These are phyloP conservation scores for Paraurostyla sp. DNA, from an alignment of 73 alveolate genomes.

Conservation along the genomic window DNA sequence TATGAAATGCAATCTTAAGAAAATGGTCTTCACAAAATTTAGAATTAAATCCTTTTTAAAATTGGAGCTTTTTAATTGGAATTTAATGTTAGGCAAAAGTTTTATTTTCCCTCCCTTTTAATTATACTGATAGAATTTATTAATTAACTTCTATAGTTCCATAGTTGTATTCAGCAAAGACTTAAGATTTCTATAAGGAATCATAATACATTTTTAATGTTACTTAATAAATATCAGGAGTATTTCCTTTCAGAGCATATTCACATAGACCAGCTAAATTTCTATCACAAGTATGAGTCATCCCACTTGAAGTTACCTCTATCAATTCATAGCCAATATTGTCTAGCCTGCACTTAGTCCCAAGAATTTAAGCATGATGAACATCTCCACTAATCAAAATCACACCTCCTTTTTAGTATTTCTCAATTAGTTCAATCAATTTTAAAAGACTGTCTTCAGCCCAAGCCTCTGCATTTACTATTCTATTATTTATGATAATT, in stretches of 20 bases:
- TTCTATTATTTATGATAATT: not conserved
- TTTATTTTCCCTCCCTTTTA: slow-evolving; percentile 5
- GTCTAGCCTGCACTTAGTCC: not conserved
- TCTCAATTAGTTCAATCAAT: not conserved
- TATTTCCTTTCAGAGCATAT: slow-evolving; percentile 17
- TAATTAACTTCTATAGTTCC: not conserved
- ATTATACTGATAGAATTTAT: not conserved
- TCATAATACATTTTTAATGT: too few relatives aligned
- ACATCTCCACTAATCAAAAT: slow-evolving; percentile 56
- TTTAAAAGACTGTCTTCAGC: not conserved
- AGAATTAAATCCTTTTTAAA: not conserved
- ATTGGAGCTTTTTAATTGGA: not conserved
- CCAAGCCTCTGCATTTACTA: slow-evolving; percentile 50
- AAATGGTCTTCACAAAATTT: not conserved
- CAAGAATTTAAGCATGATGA: slow-evolving; percentile 26
- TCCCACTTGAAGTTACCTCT: slow-evolving; percentile 56
- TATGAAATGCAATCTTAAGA: not conserved
- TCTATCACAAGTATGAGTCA: slow-evolving; percentile 59
- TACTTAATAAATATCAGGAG: slow-evolving; percentile 6
- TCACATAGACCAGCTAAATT: slow-evolving; percentile 39
- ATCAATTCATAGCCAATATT: not conserved
- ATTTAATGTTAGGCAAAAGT: not conserved
- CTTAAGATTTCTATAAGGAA: not conserved
- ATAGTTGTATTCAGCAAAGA: slow-evolving; percentile 4
- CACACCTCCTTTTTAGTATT: slow-evolving; percentile 11